phyloP scores from a whole-genome alignment of 2,329 filamentous ascomycete species.

The Clarireedia hainanense region DNA sequence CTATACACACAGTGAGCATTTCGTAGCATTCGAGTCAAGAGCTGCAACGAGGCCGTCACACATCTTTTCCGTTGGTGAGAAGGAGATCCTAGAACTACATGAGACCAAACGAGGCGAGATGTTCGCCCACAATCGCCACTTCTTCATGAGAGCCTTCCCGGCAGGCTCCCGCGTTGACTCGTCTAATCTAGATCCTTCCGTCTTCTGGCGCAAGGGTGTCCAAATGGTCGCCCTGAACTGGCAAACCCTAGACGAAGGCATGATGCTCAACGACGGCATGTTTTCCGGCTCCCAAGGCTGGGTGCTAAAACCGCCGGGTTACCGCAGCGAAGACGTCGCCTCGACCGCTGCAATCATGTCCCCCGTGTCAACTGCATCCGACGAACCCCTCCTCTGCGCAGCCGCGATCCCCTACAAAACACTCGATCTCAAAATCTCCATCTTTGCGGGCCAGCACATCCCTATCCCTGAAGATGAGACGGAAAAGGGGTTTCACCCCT shows the following conservation, averaged over 20 bases:
- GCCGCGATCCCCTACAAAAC: constrained; percentile 36
- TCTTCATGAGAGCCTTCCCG: constrained; percentile 82
- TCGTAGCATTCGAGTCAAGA: constrained; percentile 61
- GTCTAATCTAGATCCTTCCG: constrained; percentile 76
- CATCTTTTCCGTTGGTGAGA: constrained; percentile 62
- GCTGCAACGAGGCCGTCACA: constrained; percentile 51
- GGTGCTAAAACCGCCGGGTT: constrained; percentile 75
- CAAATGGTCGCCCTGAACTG: constrained; percentile 92
- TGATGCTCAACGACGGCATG: constrained; percentile 96
- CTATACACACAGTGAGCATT: constrained; percentile 82
- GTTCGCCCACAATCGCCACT: constrained; percentile 75
- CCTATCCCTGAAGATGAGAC: constrained; percentile 53
- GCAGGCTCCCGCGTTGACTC: constrained; percentile 74
- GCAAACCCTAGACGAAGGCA: constrained; percentile 83
- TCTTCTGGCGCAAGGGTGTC: constrained; percentile 82
- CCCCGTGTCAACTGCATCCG: no score
- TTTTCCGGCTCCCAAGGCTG: constrained; percentile 75
- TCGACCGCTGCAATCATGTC: no score
- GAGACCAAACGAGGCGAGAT: constrained; percentile 47
- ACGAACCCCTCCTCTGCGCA: constrained; percentile 3
- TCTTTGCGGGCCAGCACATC: constrained; percentile 71
- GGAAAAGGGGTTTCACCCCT: constrained; percentile 52
- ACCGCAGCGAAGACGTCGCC: constrained; percentile 38
- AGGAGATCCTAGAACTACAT: constrained; percentile 55
- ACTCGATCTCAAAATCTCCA: constrained; percentile 61